Evolutionary conservation across 495 filamentous ascomycete genomes (phyloP).

Genomic region (Trichocladium uniseriatum): DNA sequence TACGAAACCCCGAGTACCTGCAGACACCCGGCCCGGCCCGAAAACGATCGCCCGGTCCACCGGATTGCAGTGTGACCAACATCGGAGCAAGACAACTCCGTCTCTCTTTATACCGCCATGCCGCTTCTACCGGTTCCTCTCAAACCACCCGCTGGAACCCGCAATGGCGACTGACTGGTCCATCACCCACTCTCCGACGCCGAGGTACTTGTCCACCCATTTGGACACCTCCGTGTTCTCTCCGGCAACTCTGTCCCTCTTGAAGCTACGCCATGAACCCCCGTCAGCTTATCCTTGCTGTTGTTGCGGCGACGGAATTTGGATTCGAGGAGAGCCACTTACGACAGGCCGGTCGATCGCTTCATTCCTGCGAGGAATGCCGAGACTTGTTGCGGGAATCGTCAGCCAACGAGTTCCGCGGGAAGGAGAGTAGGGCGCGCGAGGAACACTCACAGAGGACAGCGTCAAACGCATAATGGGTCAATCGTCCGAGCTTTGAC

Average conservation of each 20-base stretch:
- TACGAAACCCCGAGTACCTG: not conserved
- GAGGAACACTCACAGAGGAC: slow-evolving; percentile 60
- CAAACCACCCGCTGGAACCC: slow-evolving; percentile 79
- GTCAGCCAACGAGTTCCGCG: slow-evolving; percentile 1
- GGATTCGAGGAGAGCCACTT: slow-evolving; percentile 38
- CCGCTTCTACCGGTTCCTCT: slow-evolving; percentile 61
- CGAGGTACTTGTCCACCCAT: slow-evolving; percentile 92
- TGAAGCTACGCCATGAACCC: slow-evolving; percentile 63
- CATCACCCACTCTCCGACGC: slow-evolving; percentile 96
- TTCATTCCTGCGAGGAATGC: slow-evolving; percentile 94
- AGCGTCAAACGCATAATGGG: slow-evolving; percentile 94
- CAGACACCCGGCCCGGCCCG: slow-evolving; percentile 6
- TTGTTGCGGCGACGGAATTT: not conserved
- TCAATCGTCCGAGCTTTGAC: slow-evolving; percentile 79
- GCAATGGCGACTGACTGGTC: slow-evolving; percentile 89
- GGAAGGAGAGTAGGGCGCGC: not conserved
- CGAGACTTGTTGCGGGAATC: slow-evolving; percentile 55
- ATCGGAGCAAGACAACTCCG: slow-evolving; percentile 23
- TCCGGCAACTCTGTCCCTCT: slow-evolving; percentile 67
- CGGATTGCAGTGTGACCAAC: not conserved
- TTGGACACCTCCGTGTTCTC: slow-evolving; percentile 78
- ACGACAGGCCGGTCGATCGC: slow-evolving; percentile 95
- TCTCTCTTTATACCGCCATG: slow-evolving; percentile 42
- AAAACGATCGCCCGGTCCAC: slow-evolving; percentile 1
- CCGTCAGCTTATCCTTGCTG: slow-evolving; percentile 18